Base-by-base conservation (phyloP, 495 filamentous ascomycete genomes). In the Trichodelitschia bisporula region DNA sequence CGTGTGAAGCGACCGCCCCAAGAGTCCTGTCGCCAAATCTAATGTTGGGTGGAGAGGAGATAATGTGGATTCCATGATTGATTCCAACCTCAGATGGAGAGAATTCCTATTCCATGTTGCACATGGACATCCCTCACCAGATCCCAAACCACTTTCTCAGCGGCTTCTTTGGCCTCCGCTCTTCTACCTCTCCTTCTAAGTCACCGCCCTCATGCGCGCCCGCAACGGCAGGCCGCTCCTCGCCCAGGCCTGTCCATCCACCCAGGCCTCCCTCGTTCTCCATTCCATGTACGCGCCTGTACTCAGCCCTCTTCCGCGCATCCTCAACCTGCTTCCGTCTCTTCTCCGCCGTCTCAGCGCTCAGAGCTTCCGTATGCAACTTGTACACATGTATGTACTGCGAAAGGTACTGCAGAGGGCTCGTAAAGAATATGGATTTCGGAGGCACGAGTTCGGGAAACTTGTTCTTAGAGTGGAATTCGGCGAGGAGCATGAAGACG, bases 241-340 rank as follows among this genome's bases (percentile, higher is more conserved):
- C 45, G 28, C 23, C 30, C 31, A 41, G 28, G 19, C 30, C 31
- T 33, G 32, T 20, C 30, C 40, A 18, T 32, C 34, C 29, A 30
- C 36, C 3, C 27, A 15, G 12, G 25, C 40, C 30, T 24, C 18
- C 19, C 30, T 30, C 26, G 4, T 15, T 11, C 10, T 72, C 69
- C 42, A 84, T 17, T 5, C 78, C 80, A 61, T 91, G 78, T 31
- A 76, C 78, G 54, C 72, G 64, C 28, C 77, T 67, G 49, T 75
- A 93, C 49, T 70, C 62, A 26, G 55, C 55, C 37, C 82, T 57
- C 64, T 89, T 86, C 46, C 64, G 55, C 20, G 76, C 70, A 54
- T 93, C 82, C 23, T 86, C 76, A 34, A 72, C 51, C 36, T 57
- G 56, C 33, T 61, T 54, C 23, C 80, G 59, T 54, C 64, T 64